Percentiles rank a stretch among this genome's conserved stretches.
phyloP scores from a whole-genome alignment of 2,329 filamentous ascomycete genomes.

The Pseudogymnoascus sp. region DNA sequence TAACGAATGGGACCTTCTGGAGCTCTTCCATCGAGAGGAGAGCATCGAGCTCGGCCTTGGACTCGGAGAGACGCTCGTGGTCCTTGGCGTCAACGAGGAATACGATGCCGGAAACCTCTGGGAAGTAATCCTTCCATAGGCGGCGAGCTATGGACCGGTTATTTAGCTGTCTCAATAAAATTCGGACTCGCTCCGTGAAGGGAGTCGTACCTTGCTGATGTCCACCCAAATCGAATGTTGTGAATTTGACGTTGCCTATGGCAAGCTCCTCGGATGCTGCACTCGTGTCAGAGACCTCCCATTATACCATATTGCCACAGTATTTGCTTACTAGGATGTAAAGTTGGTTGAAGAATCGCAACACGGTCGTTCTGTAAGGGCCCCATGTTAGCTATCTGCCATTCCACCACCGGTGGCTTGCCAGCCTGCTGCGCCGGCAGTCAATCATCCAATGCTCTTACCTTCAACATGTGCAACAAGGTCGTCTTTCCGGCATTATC shows the following conservation, averaged over 20 bases:
- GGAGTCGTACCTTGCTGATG: constrained; percentile 70
- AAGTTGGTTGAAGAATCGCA: constrained; percentile 80
- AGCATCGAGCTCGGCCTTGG: constrained; percentile 93
- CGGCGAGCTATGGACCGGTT: constrained; percentile 57
- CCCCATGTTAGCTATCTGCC: constrained; percentile 16
- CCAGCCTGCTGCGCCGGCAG: not conserved
- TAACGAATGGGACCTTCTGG: constrained; percentile 86
- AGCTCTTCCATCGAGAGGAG: constrained; percentile 96
- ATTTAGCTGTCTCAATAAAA: not conserved
- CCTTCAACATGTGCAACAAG: constrained; percentile 91
- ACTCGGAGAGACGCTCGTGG: constrained; percentile 85
- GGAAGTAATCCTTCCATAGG: constrained; percentile 96
- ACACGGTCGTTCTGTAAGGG: constrained; percentile 73
- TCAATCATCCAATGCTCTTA: constrained; percentile 34
- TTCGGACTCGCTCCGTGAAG: not conserved
- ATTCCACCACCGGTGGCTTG: not conserved
- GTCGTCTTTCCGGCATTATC: constrained; percentile 95
- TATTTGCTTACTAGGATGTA: constrained; percentile 66
- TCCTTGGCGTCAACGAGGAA: constrained; percentile 98
- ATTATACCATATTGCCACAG: not conserved
- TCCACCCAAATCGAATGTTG: constrained; percentile 86
- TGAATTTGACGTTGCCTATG: constrained; percentile 90
- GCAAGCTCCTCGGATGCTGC: constrained; percentile 82
- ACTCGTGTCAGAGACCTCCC: constrained; percentile 17
- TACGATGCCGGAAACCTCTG: constrained; percentile 91